phyloP scores from a whole-genome alignment of 2,329 filamentous ascomycete genomes.

The Nigrograna mackinnonii region DNA sequence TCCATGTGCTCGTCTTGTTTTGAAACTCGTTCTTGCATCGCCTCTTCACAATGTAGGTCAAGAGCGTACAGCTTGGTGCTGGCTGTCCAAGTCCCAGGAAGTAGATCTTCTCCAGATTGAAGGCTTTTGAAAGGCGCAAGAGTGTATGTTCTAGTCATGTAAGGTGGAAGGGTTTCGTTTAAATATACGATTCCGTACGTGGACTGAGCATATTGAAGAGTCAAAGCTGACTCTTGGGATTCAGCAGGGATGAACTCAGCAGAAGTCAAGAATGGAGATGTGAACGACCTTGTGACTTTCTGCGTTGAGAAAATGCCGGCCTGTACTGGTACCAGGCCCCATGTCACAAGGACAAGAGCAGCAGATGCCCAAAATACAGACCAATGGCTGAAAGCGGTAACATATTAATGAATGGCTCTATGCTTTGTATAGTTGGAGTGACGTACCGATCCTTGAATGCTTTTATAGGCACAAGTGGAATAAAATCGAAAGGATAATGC shows the following conservation, averaged over 20 bases:
- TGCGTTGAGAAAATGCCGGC: conserved; percentile 53
- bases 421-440: too few species aligned
- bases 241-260: background rate
- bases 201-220: conserved; percentile 22
- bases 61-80: background rate
- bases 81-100: background rate
- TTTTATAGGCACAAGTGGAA: conserved; percentile 47
- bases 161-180: conserved; percentile 44
- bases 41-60: background rate
- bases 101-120: too few species aligned
- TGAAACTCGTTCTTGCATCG: too few species aligned
- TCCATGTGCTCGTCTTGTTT: too few species aligned
- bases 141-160: conserved; percentile 44
- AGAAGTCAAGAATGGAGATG: background rate
- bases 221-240: background rate
- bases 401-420: too few species aligned
- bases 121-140: conserved; percentile 42
- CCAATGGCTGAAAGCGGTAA: conserved; percentile 52
- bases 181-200: conserved; percentile 54
- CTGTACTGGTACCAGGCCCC: conserved; percentile 59
- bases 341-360: conserved; percentile 57
- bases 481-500: conserved; percentile 57
- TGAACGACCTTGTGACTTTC: background rate
- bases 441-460: conserved; percentile 40
- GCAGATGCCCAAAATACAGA: conserved; percentile 53